Conservation (phyloP, 805 yeast genomes). For the Saccharomycopsis microspora region DNA sequence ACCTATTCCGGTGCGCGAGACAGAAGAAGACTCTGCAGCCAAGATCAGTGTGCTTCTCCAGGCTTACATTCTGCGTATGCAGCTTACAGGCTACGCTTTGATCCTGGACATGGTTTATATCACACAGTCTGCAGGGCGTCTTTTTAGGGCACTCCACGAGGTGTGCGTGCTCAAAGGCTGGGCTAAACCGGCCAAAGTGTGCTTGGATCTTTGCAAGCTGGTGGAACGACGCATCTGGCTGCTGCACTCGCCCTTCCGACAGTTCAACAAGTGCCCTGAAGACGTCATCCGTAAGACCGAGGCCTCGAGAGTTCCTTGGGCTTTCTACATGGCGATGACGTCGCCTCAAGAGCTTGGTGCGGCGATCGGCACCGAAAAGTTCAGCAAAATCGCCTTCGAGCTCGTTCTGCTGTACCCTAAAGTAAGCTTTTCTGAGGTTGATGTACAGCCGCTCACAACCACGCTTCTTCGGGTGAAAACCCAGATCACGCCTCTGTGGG, state of each 20-base stretch:
- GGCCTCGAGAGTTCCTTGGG: constrained; percentile 74
- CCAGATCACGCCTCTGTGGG: constrained; percentile 62
- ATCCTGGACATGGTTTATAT: constrained; percentile 89
- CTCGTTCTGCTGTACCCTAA: constrained; percentile 66
- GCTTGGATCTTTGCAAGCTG: constrained; percentile 65
- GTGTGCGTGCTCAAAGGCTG: constrained; percentile 60
- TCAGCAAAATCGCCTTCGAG: constrained; percentile 49
- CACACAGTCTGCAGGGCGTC: constrained; percentile 86
- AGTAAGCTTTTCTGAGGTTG: constrained; percentile 38
- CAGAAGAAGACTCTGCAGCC: constrained; percentile 56
- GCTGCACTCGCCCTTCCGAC: constrained; percentile 77
- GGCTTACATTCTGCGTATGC: constrained; percentile 69
- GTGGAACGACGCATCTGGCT: constrained; percentile 78
- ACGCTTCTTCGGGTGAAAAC: constrained; percentile 54
- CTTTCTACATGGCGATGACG: constrained; percentile 52
- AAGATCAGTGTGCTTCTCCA: constrained; percentile 76
- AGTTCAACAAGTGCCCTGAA: constrained; percentile 58
- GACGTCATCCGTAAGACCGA: constrained; percentile 70
- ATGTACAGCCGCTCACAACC: constrained; percentile 69
- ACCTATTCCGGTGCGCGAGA: constrained; percentile 80
- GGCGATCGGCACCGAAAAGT: constrained; percentile 61
- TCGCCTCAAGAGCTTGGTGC: constrained; percentile 72
- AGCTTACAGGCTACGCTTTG: constrained; percentile 79
- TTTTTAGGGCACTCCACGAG: constrained; percentile 78
- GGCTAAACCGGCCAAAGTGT: constrained; percentile 47